Percentiles rank a stretch among this genome's conserved stretches.
phyloP scores from a whole-genome alignment of 192 early-diverging fungal genomes.

The Glomus cerebriforme region DNA sequence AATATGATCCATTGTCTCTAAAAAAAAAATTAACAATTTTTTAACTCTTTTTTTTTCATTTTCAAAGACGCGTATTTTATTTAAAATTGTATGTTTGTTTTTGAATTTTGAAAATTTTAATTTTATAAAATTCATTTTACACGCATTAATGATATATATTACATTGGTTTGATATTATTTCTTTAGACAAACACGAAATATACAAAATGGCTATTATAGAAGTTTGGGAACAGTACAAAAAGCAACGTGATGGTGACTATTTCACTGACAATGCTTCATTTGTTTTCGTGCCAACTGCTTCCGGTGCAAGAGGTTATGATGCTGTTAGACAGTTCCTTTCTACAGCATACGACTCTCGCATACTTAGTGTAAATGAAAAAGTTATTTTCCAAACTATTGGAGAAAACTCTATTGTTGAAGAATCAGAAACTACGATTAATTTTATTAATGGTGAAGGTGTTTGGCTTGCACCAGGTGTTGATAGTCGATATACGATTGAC shows the following conservation, averaged over 20 bases:
- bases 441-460: slow-evolving; percentile 43
- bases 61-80: background rate
- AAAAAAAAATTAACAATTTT: background rate
- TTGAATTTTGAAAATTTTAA: too few relatives aligned
- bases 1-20: background rate
- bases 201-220: slow-evolving; percentile 19
- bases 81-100: background rate
- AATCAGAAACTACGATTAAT: slow-evolving; percentile 45
- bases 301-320: slow-evolving; percentile 32
- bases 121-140: too few relatives aligned
- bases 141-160: too few relatives aligned
- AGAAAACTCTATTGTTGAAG: slow-evolving; percentile 44
- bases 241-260: slow-evolving; percentile 27
- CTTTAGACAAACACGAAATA: too few relatives aligned
- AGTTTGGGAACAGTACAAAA: slow-evolving; percentile 27
- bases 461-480: slow-evolving; percentile 47
- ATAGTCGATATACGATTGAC: slow-evolving; percentile 42
- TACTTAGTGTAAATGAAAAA: slow-evolving; percentile 39
- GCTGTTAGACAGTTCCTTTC: slow-evolving; percentile 25
- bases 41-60: background rate
- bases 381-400: slow-evolving; percentile 41
- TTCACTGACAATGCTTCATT: slow-evolving; percentile 27
- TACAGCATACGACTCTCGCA: slow-evolving; percentile 11
- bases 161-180: too few relatives aligned
- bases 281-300: slow-evolving; percentile 25